Evolutionary conservation across 2,329 filamentous ascomycete genomes (phyloP), one percentile per base, ranked within the genome.

Genomic region (Microsporum audouinii): DNA sequence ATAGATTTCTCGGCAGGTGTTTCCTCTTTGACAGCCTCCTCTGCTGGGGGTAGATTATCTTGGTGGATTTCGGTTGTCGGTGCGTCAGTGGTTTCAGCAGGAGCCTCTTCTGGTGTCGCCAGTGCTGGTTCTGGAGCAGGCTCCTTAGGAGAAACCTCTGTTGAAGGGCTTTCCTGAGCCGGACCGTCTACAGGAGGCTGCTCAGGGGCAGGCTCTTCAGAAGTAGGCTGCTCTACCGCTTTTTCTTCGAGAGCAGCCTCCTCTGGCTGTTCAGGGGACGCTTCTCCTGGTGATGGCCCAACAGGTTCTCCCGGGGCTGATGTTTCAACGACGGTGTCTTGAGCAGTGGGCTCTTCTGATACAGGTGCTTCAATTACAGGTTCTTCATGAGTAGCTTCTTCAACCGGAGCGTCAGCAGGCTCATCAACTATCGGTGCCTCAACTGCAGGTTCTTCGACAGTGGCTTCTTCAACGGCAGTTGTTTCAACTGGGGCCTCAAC

Each of bases 331-430:
- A 59, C 17, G 43, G 53, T 60, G 23, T 23, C 38, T 33, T 61
- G 57, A 38, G 59, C 58, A 27, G 57, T 49, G 4, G 61, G 36
- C 7, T 55, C 55, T 59, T 65, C 62, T 39, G 57, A 34, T 33
- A 57, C 10, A n/a, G 55, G n/a, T 17, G 63, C 62, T 47, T 57
- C 58, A 29, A 49, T 59, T 23, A 59, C 56, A 12, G 63, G 60
- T 63, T 66, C 17, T 23, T 23, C 17, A 23, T 23, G 56, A 36
- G 66, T 61, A 17, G 62, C 51, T 36, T 65, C 60, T 17, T 57
- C 53, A 6, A 8, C 17, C 17, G 17, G 10, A 14, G 39, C 4
- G 10, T 57, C 34, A 23, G 17, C 1, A 23, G 17, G 17, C 17
- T 23, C 17, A 23, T 23, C 17, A 1, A 23, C 17, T 23, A 23